Base-by-base conservation (phyloP, 106 monocot species). In the Dendrobium nobile region DNA sequence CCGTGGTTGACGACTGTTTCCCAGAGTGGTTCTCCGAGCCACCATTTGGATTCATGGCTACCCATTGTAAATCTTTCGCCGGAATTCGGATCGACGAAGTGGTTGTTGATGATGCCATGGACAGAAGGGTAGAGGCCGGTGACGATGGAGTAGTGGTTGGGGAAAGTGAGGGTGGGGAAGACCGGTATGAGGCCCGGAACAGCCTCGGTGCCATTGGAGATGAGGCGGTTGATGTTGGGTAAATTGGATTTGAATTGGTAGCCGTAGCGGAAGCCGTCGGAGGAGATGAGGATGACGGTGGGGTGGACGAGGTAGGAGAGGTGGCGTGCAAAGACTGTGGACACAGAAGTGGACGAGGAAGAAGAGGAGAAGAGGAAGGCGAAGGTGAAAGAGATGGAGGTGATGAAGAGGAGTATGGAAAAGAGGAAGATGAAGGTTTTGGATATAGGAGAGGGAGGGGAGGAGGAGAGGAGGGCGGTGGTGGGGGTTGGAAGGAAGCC, bases 1-100 rank as follows among this genome's bases (percentile, higher is more conserved):
- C 88, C 88, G 1, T 82, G 85, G 15, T 81, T 59, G 37, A 65
- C 77, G 41, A 81, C 90, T n/a, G 92, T 92, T 78, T 88, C 82
- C 92, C 92, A 92, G 7, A 92, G 67, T 0, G 92, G 92, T 73
- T 90, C 92, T 11, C 92, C 92, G 19, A 92, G 88, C 92, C 92
- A 92, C 87, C 85, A 92, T 40, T 67, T 47, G 20, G 92, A 84
- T 6, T 88, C 83, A 24, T 83, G 82, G 84, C 68, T 83, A 8
- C 13, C 4, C 80, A 43, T 82, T 18, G 75, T 77, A 88, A 92
- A 92, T 16, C 3, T 7, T 4, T 86, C 84, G 10, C 88, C 86
- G 16, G 84, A 68, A 27, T n/a, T 54, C 11, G 90, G 92, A 43
- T 92, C 92, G 31, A 81, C 40, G 77, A 92, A 92, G 26, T 81